phyloP scores from a whole-genome alignment of 23 red algal species.

The Gracilaria vermiculophylla region DNA sequence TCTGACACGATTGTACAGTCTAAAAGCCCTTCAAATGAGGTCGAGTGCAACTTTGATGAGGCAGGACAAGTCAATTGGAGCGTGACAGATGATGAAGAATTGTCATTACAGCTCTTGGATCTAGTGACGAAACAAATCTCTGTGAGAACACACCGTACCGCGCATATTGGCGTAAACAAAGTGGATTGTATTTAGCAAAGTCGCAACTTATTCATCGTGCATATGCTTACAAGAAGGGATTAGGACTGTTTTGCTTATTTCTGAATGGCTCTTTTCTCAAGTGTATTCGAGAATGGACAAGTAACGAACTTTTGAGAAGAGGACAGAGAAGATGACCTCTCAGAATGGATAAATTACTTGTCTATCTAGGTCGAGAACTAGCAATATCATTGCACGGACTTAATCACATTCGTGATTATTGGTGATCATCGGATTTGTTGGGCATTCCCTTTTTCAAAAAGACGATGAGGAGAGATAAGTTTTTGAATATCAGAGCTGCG shows the following conservation, averaged over 20 bases:
- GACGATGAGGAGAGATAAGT: neutral
- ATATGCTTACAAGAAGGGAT: neutral
- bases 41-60: too few species aligned
- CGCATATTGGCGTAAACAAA: neutral
- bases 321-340: neutral
- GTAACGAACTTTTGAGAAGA: neutral
- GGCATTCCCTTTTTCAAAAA: neutral
- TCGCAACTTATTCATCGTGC: neutral
- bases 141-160: neutral
- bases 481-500: neutral
- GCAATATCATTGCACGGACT: neutral
- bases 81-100: neutral
- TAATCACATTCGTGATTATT: neutral
- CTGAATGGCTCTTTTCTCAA: neutral
- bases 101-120: neutral
- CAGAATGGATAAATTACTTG: neutral
- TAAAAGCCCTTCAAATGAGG: too few species aligned
- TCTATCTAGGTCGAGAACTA: neutral
- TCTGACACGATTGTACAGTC: too few species aligned
- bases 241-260: neutral
- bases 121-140: neutral
- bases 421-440: neutral
- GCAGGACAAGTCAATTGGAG: too few species aligned
- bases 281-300: neutral
- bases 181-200: neutral